Base-by-base conservation (phyloP, 169 alveolate species). In the Babesia bigemina region DNA sequence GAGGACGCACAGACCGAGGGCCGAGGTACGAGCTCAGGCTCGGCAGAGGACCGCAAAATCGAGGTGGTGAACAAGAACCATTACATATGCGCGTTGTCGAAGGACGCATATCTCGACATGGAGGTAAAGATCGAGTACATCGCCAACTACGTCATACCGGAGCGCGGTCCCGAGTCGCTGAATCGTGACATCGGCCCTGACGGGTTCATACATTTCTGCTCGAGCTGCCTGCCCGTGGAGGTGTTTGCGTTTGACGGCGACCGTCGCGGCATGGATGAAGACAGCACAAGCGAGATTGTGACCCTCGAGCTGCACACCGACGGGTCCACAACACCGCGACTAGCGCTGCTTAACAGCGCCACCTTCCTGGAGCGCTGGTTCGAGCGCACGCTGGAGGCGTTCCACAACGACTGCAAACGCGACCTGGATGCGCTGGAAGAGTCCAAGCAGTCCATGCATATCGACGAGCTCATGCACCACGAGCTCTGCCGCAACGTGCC, bases 241-340 rank as follows among this genome's bases (percentile, higher is more conserved):
- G 49, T 83, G 21, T 92, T 92, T 62, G 95, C 89, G 29, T 91
- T 86, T 79, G 84, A 77, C 52, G 96, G 95, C 17, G 93, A 92
- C 63, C 63, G 96, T 48, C 84, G 95, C 28, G 95, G 95, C 10
- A 75, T 90, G 48, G 85, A 91, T 69, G 91, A 87, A 59, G 90
- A 92, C 70, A 87, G 75, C 56, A 74, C 92, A 2, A 93, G 95
- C 28, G 96, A 92, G 81, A 84, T 92, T 58, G 94, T 91, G 33
- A 87, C 94, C 45, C 79, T 92, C 28, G 95, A 92, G 69, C 72
- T 92, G 50, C 96, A 92, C 49, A 92, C 96, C 13, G 96, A 92
- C 66, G 96, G 96, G 9, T 86, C 95, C 39, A 86, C 90, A 8
- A 91, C 95, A 4, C 96, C 96, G 1, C 60, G 94, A 42, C 77